Conservation (phyloP, 208 protist genomes). For the Trypanosoma lewisi region DNA sequence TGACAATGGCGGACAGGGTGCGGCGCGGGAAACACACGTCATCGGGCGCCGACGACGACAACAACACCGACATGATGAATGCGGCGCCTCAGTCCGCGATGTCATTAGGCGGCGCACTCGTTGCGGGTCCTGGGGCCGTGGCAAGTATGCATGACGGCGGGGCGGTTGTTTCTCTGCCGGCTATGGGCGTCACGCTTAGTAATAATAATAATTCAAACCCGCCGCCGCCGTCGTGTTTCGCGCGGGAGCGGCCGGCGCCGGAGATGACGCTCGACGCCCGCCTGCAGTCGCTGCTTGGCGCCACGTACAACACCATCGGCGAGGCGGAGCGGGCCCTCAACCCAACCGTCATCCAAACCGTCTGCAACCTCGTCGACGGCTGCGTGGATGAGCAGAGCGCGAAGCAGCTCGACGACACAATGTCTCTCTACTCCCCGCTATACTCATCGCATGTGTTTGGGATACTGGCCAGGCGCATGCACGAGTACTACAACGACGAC, state of each 20-base stretch:
- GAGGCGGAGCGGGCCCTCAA: slow-evolving; percentile 54
- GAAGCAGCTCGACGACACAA: slow-evolving; percentile 51
- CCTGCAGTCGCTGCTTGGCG: slow-evolving; percentile 62
- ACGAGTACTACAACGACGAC: slow-evolving; percentile 70
- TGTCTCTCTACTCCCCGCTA: slow-evolving; percentile 62
- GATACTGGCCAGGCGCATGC: slow-evolving; percentile 79
- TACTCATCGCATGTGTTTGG: slow-evolving; percentile 75
- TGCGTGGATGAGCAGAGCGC: slow-evolving; percentile 59
- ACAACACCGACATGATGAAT: no score
- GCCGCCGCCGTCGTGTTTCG: slow-evolving; percentile 32
- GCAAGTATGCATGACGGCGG: slow-evolving; percentile 19
- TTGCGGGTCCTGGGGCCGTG: slow-evolving; percentile 26
- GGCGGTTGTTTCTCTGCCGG: slow-evolving; percentile 41
- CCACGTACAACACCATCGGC: slow-evolving; percentile 74
- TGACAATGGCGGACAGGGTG: slow-evolving; percentile 67
- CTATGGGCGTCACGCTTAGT: slow-evolving; percentile 44
- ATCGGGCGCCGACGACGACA: slow-evolving; percentile 8
- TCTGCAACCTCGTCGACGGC: slow-evolving; percentile 67
- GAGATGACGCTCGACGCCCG: slow-evolving; percentile 66
- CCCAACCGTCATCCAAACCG: slow-evolving; percentile 66
- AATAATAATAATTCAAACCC: no score
- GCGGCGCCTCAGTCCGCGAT: no score
- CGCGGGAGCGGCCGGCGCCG: slow-evolving; percentile 49
- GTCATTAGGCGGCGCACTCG: slow-evolving; percentile 33
- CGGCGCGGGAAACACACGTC: slow-evolving; percentile 18